Base-by-base conservation (phyloP, 202 grass and related monocot genomes). In the Panicum hallii region DNA sequence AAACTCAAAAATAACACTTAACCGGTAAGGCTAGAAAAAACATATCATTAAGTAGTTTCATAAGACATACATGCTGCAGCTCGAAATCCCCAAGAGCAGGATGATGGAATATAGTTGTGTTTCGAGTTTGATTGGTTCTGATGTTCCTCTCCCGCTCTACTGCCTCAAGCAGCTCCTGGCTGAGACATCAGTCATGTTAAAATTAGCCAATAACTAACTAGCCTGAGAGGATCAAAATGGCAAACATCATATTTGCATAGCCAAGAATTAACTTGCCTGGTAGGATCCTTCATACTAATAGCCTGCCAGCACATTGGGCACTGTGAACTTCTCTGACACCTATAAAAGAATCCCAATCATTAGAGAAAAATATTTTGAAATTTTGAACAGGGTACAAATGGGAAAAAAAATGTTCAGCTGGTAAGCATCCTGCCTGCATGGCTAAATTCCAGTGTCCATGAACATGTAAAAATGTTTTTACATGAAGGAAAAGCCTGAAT, bases 261-360 rank as follows among this genome's bases (percentile, higher is more conserved):
- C 5, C 40, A 81, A 64, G 22, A 26, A 56, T 36, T 48, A 63
- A 81, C 89, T 84, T 88, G 84, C 97, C 97, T 99, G 79, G 82
- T 91, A 88, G 88, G 87, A 88, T 99, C 97, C 82, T 97, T 95
- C 92, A 99, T 88, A 79, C 82, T 91, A 79, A 99, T 91, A 79
- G 92, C 12, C 62, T 91, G 93, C 94, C 97, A 99, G 67, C 97
- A 99, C 94, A 99, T 99, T 60, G 97, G 97, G 78, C 97, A 99
- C 53, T 97, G 97, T 65, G 94, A 94, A 85, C 97, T 99, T 86
- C 97, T 94, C 84, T 99, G 97, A 56, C 92, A 99, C 97, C 97
- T 99, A 85, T 61, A 34, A 5, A 72, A 84, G 84, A 76, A 53
- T 43, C 63, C 20, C 5, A 71, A 86, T 57, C 71, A 83, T 75